Conservation (phyloP, 345 rosid genomes). For the Nephelium lappaceum region DNA sequence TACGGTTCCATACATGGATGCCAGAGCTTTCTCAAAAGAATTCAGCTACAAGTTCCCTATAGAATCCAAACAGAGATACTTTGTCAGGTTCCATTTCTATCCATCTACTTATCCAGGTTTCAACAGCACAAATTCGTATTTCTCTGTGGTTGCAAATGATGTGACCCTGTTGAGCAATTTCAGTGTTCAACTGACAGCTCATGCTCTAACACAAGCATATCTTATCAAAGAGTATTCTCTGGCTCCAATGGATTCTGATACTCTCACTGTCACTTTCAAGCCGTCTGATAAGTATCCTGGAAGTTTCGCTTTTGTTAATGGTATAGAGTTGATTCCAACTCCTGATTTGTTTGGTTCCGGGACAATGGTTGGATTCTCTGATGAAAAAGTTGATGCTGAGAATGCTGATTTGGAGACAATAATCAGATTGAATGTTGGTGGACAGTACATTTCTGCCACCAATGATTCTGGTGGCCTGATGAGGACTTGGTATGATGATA, state of each 20-base stretch:
- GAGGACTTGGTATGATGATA: constrained; percentile 79
- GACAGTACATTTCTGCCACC: constrained; percentile 54
- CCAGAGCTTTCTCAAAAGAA: constrained; percentile 61
- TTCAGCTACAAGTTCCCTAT: constrained; percentile 56
- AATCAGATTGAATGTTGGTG: constrained; percentile 75
- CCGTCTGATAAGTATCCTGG: constrained; percentile 48
- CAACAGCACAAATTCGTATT: constrained; percentile 53
- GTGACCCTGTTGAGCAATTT: constrained; percentile 68
- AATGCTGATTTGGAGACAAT: constrained; percentile 52
- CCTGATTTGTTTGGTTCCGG: constrained; percentile 60
- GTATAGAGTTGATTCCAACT: constrained; percentile 61
- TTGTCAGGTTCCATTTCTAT: constrained; percentile 65
- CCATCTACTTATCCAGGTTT: constrained; percentile 57
- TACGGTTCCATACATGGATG: constrained; percentile 68
- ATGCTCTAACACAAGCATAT: constrained; percentile 70
- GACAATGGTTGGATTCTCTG: constrained; percentile 53
- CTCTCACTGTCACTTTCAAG: constrained; percentile 48
- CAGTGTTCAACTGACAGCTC: constrained; percentile 69
- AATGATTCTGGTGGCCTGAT: constrained; percentile 58
- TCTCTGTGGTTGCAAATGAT: constrained; percentile 52
- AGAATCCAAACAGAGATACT: constrained; percentile 40
- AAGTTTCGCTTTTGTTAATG: constrained; percentile 69
- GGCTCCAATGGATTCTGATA: constrained; percentile 37
- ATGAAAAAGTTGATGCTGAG: constrained; percentile 37
- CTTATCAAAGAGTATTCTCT: constrained; percentile 66